Conservation (phyloP, 805 yeast species). For the Metschnikowia colocasiae region DNA sequence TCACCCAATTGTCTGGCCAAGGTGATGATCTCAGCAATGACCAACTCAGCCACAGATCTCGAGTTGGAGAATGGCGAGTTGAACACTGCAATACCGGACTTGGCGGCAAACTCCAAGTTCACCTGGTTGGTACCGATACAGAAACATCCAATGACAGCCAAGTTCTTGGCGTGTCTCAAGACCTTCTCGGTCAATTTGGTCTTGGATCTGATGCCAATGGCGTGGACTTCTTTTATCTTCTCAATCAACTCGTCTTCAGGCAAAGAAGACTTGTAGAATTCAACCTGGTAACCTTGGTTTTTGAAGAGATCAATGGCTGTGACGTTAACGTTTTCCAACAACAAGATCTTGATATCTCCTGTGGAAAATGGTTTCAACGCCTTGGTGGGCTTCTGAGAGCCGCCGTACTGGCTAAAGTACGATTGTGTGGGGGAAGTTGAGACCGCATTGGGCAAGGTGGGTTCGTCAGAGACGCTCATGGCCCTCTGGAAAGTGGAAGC, state of each 20-base stretch:
- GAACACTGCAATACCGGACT: conserved; percentile 92
- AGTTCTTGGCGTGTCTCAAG: conserved; percentile 80
- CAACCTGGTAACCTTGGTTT: conserved; percentile 95
- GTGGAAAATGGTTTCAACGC: conserved; percentile 91
- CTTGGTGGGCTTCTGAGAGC: conserved; percentile 53
- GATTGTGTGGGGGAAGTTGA: conserved; percentile 83
- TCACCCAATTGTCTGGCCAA: conserved; percentile 97
- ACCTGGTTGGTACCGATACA: conserved; percentile 99
- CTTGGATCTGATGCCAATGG: conserved; percentile 96
- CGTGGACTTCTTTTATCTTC: conserved; percentile 90
- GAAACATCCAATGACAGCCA: conserved; percentile 93
- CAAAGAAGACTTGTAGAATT: conserved; percentile 82
- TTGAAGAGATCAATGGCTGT: conserved; percentile 86
- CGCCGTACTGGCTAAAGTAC: conserved; percentile 53
- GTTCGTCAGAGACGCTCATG: conserved; percentile 40
- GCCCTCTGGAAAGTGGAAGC: conserved; percentile 54
- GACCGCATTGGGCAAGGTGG: conserved; percentile 58
- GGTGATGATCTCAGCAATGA: conserved; percentile 89
- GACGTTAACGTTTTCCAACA: conserved; percentile 88
- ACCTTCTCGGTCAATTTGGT: conserved; percentile 81
- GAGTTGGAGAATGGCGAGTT: conserved; percentile 98
- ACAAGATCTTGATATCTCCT: conserved; percentile 87
- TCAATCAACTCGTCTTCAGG: conserved; percentile 92
- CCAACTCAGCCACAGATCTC: conserved; percentile 96
- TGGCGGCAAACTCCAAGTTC: conserved; percentile 86